Base-by-base conservation (phyloP, 129 eudicot genomes). In the Smallanthus sonchifolius region DNA sequence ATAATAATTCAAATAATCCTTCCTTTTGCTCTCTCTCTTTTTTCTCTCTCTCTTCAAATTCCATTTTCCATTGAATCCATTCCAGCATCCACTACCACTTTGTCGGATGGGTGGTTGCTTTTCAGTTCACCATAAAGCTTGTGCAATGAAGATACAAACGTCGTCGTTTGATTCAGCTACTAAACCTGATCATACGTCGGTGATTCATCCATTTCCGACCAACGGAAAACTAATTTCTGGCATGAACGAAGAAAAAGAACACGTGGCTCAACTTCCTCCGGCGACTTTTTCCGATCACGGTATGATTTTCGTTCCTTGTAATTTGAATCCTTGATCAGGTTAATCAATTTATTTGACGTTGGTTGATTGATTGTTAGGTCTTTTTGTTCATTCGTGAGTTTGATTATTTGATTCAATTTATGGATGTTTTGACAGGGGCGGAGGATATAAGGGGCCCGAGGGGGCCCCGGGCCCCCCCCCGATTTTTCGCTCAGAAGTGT, bases 31-130 rank as follows among this genome's bases (percentile, higher is more conserved):
- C 42, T 15, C 69, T 60, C 52, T 47, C 49, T 45, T 80, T 57
- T 56, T 24, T 35, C n/a, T 55, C 47, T 72, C 44, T 59, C 16
- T 59, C 38, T 38, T 52, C 61, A 63, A 30, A 70, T 77, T 62
- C 63, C 61, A 2, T 16, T 44, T 34, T 43, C 62, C 52, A 15
- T 28, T 70, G 30, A 71, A 78, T 70, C 72, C 70, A 61, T 76
- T 28, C 65, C 24, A 70, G 66, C 49, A 71, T 72, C 77, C 82
- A 78, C 77, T 78, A 40, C 11, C n/a, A 10, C 59, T 65, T 66
- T 40, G 71, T 80, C 71, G 44, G 65, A 86, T 86, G 91, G 91
- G 91, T 70, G 72, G 84, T 17, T 83, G 87, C 19, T 77, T 71
- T 77, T 86, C 91, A 24, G 69, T 63, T 35, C 79, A 62, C 69